Evolutionary conservation across 371 early-diverging fungal genomes (phyloP).

Genomic region (Polyrhizophydium stewartii): DNA sequence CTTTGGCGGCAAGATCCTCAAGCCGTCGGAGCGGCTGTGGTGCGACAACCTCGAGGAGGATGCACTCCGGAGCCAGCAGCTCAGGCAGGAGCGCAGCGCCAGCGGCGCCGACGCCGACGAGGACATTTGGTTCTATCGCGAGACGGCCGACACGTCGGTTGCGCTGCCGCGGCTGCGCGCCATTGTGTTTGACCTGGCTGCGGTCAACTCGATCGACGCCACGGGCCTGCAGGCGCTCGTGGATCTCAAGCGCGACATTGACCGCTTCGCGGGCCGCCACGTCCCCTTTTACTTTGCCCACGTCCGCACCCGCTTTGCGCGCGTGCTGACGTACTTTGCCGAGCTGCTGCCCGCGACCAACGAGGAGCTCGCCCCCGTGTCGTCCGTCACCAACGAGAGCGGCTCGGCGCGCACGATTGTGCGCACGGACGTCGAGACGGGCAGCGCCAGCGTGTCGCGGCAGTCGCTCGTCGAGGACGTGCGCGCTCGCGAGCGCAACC

Average conservation of each 20-base stretch:
- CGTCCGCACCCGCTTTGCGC: constrained; percentile 17
- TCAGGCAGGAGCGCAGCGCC: not conserved
- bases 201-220: constrained; percentile 73
- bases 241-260: constrained; percentile 52
- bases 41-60: constrained; percentile 27
- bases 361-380: no score
- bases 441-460: no score
- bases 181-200: constrained; percentile 74
- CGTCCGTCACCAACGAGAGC: no score
- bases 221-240: constrained; percentile 71
- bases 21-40: constrained; percentile 19
- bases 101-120: constrained; percentile 33
- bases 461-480: no score
- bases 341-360: no score
- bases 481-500: no score
- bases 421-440: no score
- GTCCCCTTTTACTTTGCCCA: constrained; percentile 35
- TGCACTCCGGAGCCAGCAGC: not conserved
- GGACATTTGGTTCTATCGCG: constrained; percentile 26
- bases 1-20: constrained; percentile 12
- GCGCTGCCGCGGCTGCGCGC: constrained; percentile 45
- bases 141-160: constrained; percentile 25
- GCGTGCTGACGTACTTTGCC: constrained; percentile 13
- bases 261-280: constrained; percentile 43
- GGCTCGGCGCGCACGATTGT: no score